phyloP scores from a whole-genome alignment of 768 basidiomycete species.

The Hydnomerulius pinastri region DNA sequence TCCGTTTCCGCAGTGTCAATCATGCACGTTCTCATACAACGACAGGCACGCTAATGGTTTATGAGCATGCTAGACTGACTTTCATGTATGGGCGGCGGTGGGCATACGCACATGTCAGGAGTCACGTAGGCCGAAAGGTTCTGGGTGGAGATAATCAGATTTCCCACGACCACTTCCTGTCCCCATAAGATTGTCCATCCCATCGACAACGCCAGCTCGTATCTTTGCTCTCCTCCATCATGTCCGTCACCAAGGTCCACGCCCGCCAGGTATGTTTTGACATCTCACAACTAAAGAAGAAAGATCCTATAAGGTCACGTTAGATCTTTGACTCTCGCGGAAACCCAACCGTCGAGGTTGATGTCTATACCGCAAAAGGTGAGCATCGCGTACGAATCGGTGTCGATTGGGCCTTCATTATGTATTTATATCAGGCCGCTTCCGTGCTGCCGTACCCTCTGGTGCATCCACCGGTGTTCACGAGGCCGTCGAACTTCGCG shows the following conservation, averaged over 20 bases:
- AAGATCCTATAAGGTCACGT: no score
- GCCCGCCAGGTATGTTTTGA: conserved; percentile 77
- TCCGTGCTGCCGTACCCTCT: conserved; percentile 93
- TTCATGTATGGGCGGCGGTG: neutral
- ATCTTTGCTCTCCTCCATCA: conserved; percentile 44
- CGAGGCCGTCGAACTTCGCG: conserved; percentile 98
- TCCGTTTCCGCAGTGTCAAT: conserved; percentile 1
- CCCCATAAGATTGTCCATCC: conserved; percentile 24
- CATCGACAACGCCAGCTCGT: conserved; percentile 1
- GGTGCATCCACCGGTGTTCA: conserved; percentile 98
- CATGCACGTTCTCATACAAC: conserved; percentile 3
- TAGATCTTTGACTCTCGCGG: conserved; percentile 99
- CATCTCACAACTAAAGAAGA: no score
- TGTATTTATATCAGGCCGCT: conserved; percentile 62
- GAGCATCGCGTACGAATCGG: conserved; percentile 15
- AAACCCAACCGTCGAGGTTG: conserved; percentile 96
- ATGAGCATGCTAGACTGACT: conserved; percentile 5
- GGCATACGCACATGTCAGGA: neutral
- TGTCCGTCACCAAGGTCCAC: conserved; percentile 91
- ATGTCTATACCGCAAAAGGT: conserved; percentile 88
- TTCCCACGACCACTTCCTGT: conserved; percentile 27
- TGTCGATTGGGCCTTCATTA: conserved; percentile 10
- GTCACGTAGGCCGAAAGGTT: conserved; percentile 7
- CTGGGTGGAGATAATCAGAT: conserved; percentile 40
- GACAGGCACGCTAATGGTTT: conserved; percentile 11